These are phyloP conservation scores for Ganoderma lingzhi DNA, from an alignment of 1,284 basidiomycete genomes.

Conservation along the genomic window DNA sequence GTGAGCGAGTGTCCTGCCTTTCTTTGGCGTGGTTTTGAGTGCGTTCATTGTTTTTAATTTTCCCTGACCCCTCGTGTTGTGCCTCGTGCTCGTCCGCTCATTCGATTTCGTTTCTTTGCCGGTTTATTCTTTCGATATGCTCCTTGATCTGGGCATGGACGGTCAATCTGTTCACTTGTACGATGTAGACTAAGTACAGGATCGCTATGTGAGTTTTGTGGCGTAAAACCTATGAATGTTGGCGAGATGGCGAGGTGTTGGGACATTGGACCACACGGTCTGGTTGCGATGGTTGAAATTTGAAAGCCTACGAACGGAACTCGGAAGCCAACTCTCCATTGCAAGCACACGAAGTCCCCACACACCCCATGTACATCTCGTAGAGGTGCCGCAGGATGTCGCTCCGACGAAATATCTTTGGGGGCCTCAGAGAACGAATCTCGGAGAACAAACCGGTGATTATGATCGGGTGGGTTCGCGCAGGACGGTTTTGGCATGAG, in stretches of 20 bases:
- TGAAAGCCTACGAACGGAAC: neutral
- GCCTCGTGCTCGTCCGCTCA: neutral
- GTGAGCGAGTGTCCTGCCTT: slow-evolving; percentile 35
- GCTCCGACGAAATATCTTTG: no score
- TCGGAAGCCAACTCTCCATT: neutral
- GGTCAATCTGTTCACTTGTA: slow-evolving; percentile 9
- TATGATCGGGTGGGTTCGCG: no score
- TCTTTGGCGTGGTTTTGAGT: neutral
- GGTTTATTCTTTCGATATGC: neutral
- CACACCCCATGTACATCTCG: no score
- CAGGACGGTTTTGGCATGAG: no score
- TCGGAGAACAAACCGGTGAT: neutral
- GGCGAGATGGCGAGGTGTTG: neutral
- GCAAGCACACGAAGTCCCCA: no score
- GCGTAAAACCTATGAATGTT: neutral
- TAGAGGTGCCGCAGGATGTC: no score
- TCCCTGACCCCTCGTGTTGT: neutral
- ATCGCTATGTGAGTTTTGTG: neutral
- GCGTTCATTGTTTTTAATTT: neutral
- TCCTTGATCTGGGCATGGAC: slow-evolving; percentile 9
- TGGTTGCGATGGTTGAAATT: neutral
- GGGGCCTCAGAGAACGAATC: neutral
- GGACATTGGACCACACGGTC: neutral
- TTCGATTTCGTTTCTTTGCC: neutral
- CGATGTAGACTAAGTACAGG: slow-evolving; percentile 1